phyloP scores from a whole-genome alignment of 139 green algal genomes.

The Penium margaritaceum region DNA sequence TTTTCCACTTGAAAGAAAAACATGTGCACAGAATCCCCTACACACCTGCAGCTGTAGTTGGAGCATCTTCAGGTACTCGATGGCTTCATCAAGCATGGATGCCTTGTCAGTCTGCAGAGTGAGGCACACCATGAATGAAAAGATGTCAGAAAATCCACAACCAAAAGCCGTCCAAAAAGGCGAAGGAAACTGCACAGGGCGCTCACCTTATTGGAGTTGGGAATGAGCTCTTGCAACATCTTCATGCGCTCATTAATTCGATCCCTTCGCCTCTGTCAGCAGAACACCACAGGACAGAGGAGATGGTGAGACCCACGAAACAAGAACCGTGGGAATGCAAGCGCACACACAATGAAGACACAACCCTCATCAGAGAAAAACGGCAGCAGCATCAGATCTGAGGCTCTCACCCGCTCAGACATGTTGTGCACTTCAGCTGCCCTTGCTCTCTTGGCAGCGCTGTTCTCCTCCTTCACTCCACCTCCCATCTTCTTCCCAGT shows the following conservation, averaged over 20 bases:
- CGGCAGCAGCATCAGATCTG: not conserved
- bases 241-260: conserved; percentile 44
- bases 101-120: conserved; percentile 39
- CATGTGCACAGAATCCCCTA: too few species aligned
- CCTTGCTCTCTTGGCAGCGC: conserved; percentile 26
- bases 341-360: not conserved
- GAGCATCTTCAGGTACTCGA: conserved; percentile 45
- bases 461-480: not conserved
- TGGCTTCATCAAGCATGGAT: conserved; percentile 41
- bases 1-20: too few species aligned
- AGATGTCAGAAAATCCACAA: not conserved
- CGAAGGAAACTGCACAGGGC: not conserved
- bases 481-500: too few species aligned
- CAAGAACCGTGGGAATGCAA: not conserved
- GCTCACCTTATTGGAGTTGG: conserved; percentile 42
- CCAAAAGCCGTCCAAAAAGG: not conserved
- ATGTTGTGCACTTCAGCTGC: conserved; percentile 46
- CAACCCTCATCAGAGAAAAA: not conserved
- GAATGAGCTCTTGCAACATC: conserved; percentile 38
- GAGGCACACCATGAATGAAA: conserved; percentile 1
- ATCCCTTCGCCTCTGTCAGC: conserved; percentile 36
- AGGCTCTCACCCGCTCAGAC: conserved; percentile 32
- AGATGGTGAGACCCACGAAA: not conserved
- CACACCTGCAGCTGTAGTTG: conserved; percentile 40
- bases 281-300: not conserved